These are phyloP conservation scores for Arthrobotrys conoides DNA, from an alignment of 2,329 filamentous ascomycete genomes.

Conservation along the genomic window DNA sequence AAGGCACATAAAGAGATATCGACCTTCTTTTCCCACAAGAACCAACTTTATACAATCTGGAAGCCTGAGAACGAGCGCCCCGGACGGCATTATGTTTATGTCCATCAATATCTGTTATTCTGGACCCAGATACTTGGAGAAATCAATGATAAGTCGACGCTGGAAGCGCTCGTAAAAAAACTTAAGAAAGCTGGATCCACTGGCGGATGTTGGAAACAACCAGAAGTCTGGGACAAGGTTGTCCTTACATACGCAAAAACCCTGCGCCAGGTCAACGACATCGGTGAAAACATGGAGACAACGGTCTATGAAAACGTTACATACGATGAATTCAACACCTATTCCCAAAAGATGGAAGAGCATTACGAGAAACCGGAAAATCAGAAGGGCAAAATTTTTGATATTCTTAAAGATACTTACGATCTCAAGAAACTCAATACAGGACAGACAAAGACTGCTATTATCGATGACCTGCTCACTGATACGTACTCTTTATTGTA, in stretches of 20 bases:
- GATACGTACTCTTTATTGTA: slow-evolving; percentile 89
- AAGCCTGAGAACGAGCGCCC: slow-evolving; percentile 87
- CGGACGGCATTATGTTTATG: slow-evolving; percentile 92
- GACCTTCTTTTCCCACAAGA: slow-evolving; percentile 90
- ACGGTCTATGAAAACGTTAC: slow-evolving; percentile 75
- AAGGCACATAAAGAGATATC: slow-evolving; percentile 84
- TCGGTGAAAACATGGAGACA: slow-evolving; percentile 76
- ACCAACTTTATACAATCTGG: slow-evolving; percentile 95
- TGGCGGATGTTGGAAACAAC: slow-evolving; percentile 76
- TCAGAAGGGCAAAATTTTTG: slow-evolving; percentile 69
- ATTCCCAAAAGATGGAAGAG: slow-evolving; percentile 74
- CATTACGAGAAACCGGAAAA: slow-evolving; percentile 66
- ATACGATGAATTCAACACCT: slow-evolving; percentile 76
- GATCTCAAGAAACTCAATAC: slow-evolving; percentile 86
- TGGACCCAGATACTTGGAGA: slow-evolving; percentile 82
- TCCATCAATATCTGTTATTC: slow-evolving; percentile 85
- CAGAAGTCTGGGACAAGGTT: slow-evolving; percentile 75
- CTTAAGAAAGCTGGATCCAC: slow-evolving; percentile 81
- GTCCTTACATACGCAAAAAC: slow-evolving; percentile 73
- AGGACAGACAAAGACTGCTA: slow-evolving; percentile 84
- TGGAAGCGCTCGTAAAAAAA: slow-evolving; percentile 83
- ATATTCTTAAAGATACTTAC: slow-evolving; percentile 76
- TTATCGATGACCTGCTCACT: slow-evolving; percentile 92
- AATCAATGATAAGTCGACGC: slow-evolving; percentile 79
- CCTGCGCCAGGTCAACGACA: slow-evolving; percentile 73